Conservation (phyloP, 202 grass and related monocot genomes). For the Schoenoplectus triqueter region DNA sequence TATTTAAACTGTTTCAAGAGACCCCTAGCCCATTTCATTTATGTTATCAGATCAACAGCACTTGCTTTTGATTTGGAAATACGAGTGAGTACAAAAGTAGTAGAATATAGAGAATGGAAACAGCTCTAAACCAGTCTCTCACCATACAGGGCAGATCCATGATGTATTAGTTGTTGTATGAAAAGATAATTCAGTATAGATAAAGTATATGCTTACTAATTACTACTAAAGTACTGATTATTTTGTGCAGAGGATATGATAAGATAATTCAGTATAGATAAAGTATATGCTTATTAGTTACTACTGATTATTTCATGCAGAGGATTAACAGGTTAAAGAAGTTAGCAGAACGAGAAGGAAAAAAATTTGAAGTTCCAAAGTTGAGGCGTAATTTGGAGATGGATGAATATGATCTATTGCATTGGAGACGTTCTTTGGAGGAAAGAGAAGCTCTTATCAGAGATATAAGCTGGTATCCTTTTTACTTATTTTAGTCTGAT, state of each 20-base stretch:
- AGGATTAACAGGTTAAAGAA: constrained; percentile 60
- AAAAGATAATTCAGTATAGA: constrained; percentile 1
- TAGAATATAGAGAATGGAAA: neutral
- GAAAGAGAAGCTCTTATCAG: constrained; percentile 88
- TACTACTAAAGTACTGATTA: constrained; percentile 25
- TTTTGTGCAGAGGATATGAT: constrained; percentile 42
- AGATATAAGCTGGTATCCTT: constrained; percentile 79
- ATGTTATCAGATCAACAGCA: neutral
- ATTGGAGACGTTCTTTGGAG: constrained; percentile 80
- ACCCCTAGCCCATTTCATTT: no score
- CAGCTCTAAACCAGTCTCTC: neutral
- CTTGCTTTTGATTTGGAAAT: no score
- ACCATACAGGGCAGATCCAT: neutral
- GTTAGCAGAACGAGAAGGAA: constrained; percentile 67
- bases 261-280: neutral
- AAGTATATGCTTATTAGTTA: constrained; percentile 18
- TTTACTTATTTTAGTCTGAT: neutral
- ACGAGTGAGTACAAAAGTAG: neutral
- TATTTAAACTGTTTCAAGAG: no score
- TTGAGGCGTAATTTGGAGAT: constrained; percentile 72
- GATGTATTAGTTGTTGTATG: neutral
- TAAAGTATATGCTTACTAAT: constrained; percentile 18
- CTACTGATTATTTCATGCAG: constrained; percentile 49
- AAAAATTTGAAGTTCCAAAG: constrained; percentile 65
- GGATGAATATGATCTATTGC: constrained; percentile 94